Conservation (phyloP, 2,329 filamentous ascomycete species). For the Colletotrichum orbiculare region DNA sequence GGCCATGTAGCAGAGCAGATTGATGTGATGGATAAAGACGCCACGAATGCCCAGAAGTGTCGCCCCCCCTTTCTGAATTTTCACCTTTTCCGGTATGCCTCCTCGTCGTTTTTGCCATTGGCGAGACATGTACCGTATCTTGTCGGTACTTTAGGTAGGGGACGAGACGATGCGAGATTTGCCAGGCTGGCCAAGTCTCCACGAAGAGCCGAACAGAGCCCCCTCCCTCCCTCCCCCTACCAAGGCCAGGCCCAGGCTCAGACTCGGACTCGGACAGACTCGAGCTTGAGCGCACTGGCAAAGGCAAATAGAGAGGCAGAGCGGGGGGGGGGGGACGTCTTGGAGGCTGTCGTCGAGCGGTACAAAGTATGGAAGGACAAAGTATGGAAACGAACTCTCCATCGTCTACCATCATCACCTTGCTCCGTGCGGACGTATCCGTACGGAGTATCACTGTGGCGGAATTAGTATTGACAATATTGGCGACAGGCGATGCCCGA, state of each 20-base stretch:
- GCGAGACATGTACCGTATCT: background rate
- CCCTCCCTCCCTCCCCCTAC: no score
- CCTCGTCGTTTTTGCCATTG: background rate
- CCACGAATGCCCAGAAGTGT: conserved; percentile 7
- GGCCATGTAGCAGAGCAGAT: conserved; percentile 34
- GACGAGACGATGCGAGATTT: conserved; percentile 1
- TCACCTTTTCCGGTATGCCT: background rate
- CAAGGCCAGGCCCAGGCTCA: no score
- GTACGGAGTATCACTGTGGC: background rate
- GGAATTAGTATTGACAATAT: conserved; percentile 20
- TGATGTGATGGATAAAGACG: conserved; percentile 16
- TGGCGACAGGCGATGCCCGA: conserved; percentile 6
- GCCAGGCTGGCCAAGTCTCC: conserved; percentile 8
- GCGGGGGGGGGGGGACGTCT: background rate
- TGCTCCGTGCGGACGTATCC: conserved; percentile 6
- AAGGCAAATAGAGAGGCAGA: background rate
- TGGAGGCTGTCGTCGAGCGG: no score
- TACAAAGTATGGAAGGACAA: background rate
- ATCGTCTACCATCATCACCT: no score
- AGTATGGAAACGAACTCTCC: conserved; percentile 1
- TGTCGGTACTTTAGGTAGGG: background rate
- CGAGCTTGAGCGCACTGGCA: background rate
- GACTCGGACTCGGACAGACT: no score
- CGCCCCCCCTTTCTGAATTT: conserved; percentile 3
- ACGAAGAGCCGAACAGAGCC: background rate